Conservation (phyloP, 2,329 filamentous ascomycete species). For the Lachnellula subtilissima region DNA sequence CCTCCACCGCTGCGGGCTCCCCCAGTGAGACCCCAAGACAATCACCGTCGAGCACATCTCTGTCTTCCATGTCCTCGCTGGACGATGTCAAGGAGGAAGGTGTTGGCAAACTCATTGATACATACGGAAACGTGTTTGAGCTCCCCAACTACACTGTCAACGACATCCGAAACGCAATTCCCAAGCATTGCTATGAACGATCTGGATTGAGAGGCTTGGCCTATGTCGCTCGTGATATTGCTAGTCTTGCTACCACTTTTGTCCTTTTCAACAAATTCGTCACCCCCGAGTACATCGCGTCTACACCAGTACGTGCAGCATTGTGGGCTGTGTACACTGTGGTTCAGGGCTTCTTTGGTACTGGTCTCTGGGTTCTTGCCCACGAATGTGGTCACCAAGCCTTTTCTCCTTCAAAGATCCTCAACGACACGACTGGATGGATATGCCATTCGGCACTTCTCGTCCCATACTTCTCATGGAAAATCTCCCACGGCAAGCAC, state of each 20-base stretch:
- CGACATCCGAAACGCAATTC: conserved; percentile 93
- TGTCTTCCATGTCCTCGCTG: conserved; percentile 78
- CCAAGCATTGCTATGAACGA: conserved; percentile 93
- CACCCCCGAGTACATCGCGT: conserved; percentile 78
- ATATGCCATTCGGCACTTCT: conserved; percentile 81
- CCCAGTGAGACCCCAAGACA: conserved; percentile 55
- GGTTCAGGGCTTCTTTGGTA: conserved; percentile 87
- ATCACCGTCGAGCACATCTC: conserved; percentile 79
- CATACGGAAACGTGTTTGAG: conserved; percentile 91
- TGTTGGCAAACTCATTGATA: conserved; percentile 73
- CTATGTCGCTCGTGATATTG: conserved; percentile 82
- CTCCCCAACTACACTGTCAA: conserved; percentile 96
- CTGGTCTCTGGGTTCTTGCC: conserved; percentile 91
- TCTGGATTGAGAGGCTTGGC: conserved; percentile 68
- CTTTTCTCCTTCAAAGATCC: conserved; percentile 83
- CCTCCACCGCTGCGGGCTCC: conserved; percentile 53
- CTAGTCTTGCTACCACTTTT: conserved; percentile 70
- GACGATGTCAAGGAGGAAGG: conserved; percentile 40
- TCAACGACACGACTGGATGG: conserved; percentile 94
- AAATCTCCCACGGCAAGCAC: conserved; percentile 98
- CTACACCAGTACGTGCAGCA: conserved; percentile 56
- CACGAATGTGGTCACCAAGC: conserved; percentile 98
- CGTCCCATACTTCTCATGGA: conserved; percentile 99
- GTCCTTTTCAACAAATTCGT: conserved; percentile 84
- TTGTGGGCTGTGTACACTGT: conserved; percentile 64